A percentile compares a stretch with the other conserved stretches of the same genome.
These are phyloP conservation scores for Phragmites australis DNA, from an alignment of 176 grass and related monocot genomes.

Conservation along the genomic window DNA sequence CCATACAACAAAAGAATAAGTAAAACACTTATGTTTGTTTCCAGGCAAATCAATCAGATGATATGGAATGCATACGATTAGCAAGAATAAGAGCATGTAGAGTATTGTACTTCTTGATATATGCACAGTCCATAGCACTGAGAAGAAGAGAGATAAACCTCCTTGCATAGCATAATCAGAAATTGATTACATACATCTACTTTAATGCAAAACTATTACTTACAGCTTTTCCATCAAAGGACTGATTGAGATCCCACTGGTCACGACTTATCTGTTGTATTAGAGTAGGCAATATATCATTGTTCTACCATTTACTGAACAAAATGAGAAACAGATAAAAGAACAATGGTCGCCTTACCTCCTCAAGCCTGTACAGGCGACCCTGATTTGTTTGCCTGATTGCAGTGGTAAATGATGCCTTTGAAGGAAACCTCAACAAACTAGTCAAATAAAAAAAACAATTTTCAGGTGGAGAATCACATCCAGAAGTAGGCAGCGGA, in stretches of 20 bases:
- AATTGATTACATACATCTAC: conserved; percentile 4
- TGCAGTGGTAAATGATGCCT: conserved; percentile 52
- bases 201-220: conserved; percentile 46
- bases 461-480: conserved; percentile 34
- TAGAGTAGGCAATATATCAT: conserved; percentile 32
- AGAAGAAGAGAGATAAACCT: background rate
- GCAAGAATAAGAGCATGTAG: background rate
- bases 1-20: conserved; percentile 2
- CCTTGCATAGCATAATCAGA: background rate
- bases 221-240: conserved; percentile 85
- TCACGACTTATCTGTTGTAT: conserved; percentile 59
- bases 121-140: background rate
- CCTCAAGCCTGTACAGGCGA: conserved; percentile 55
- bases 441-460: conserved; percentile 45
- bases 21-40: background rate
- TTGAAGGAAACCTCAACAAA: conserved; percentile 76
- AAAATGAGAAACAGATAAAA: conserved; percentile 14
- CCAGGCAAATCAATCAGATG: conserved; percentile 6
- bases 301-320: conserved; percentile 22
- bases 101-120: background rate
- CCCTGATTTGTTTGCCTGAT: conserved; percentile 47
- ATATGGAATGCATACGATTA: background rate
- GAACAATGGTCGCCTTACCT: conserved; percentile 38
- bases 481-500: background rate
- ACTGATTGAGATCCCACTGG: conserved; percentile 59